These are phyloP conservation scores for Quercus lobata DNA, from an alignment of 331 rosid species.

Conservation along the genomic window DNA sequence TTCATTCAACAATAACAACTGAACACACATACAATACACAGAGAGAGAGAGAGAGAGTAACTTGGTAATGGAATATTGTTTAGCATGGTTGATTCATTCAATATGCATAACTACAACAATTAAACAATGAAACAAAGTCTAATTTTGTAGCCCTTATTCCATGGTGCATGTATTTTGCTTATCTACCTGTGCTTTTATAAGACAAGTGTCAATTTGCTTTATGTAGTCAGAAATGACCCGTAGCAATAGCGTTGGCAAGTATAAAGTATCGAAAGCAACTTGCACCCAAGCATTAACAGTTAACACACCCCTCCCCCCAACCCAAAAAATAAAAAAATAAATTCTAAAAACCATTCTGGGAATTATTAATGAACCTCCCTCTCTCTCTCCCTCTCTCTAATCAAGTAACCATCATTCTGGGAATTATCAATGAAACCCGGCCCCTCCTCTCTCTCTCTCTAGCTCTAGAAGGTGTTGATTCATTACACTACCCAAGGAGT, in stretches of 20 bases:
- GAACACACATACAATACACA: neutral
- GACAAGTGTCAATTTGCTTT: neutral
- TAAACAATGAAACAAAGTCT: neutral
- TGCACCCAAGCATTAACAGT: neutral
- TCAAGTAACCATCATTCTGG: neutral
- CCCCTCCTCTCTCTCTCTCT: neutral
- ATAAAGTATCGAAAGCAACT: neutral
- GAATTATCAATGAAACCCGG: neutral
- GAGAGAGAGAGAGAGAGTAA: neutral
- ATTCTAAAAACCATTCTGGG: too few species aligned
- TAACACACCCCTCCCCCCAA: too few species aligned
- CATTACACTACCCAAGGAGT: neutral
- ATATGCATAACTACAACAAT: neutral
- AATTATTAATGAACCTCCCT: too few species aligned
- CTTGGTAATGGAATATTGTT: neutral
- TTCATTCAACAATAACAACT: neutral
- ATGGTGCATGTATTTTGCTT: neutral
- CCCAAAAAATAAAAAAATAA: too few species aligned
- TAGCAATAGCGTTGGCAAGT: constrained; percentile 2
- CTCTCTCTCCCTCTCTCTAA: too few species aligned
- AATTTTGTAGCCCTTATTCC: neutral
- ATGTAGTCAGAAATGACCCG: constrained; percentile 2
- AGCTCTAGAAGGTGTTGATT: neutral
- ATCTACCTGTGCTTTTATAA: neutral
- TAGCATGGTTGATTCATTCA: neutral